A percentile compares a stretch with the other conserved stretches of the same genome.
Evolutionary conservation across 2,329 filamentous ascomycete genomes (phyloP).

Genomic region (Nakataea oryzae): DNA sequence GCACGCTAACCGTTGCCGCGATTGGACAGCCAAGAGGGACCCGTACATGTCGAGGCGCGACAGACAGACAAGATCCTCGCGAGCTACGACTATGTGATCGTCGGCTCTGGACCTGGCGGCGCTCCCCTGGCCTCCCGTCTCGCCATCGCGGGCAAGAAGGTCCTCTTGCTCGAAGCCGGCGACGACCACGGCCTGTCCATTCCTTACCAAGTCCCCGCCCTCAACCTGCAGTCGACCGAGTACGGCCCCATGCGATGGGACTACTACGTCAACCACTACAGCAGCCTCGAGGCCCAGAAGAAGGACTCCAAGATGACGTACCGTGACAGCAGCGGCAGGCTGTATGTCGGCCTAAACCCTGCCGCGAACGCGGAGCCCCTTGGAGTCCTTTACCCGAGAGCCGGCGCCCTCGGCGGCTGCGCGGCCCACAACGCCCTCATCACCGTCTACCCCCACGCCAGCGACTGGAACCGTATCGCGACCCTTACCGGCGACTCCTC

Average conservation of each 20-base stretch:
- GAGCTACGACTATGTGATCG: slow-evolving; percentile 55
- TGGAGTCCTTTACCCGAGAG: slow-evolving; percentile 25
- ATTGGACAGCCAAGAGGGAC: too few relatives aligned
- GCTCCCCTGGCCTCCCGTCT: slow-evolving; percentile 48
- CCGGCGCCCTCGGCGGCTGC: slow-evolving; percentile 26
- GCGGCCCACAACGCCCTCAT: slow-evolving; percentile 25
- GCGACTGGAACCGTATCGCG: slow-evolving; percentile 29
- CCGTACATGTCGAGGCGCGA: too few relatives aligned
- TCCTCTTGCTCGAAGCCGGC: slow-evolving; percentile 48
- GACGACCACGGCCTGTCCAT: slow-evolving; percentile 32
- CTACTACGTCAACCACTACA: slow-evolving; percentile 52
- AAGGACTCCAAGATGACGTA: slow-evolving; percentile 40
- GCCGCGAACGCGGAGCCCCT: slow-evolving; percentile 19
- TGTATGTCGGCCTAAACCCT: slow-evolving; percentile 22
- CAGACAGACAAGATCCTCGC: too few relatives aligned
- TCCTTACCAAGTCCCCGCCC: slow-evolving; percentile 15
- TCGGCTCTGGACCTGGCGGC: slow-evolving; percentile 50
- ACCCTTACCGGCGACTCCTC: slow-evolving; percentile 29
- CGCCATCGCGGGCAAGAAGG: slow-evolving; percentile 47
- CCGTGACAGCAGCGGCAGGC: slow-evolving; percentile 19
- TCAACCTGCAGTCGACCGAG: slow-evolving; percentile 7
- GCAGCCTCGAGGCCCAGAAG: slow-evolving; percentile 33
- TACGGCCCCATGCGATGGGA: slow-evolving; percentile 33
- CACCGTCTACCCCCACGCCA: slow-evolving; percentile 25
- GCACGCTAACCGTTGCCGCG: too few relatives aligned